Base-by-base conservation (phyloP, 78 protist genomes). In the Speleostelium caveatum region DNA sequence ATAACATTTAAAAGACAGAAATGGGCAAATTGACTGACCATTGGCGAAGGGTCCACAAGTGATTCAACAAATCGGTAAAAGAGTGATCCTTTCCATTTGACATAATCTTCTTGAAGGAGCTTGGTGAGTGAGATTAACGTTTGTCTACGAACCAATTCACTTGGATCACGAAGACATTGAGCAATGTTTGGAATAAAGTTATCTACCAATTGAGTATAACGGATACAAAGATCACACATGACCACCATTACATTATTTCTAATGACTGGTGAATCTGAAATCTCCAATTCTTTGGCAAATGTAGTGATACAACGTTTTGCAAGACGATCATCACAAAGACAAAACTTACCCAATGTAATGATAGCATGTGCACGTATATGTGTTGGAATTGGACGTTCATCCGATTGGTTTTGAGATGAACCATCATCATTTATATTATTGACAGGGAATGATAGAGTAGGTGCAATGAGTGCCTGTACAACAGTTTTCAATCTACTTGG, bases 201-300 rank as follows among this genome's bases (percentile, higher is more conserved):
- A 26, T 94, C 96, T 6, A 94, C 92, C 30, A 94, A 12, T 32
- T 75, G 65, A 14, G 96, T 88, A 79, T 94, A 89, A 17, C 96
- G 67, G 32, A 94, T 74, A 71, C 97, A 95, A 26, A 95, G 86
- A 33, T 95, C 97, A 55, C 94, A 78, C 96, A 95, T 80, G 65
- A 95, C 86, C 17, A 95, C 93, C 92, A 92, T 75, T 14, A 87
- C 83, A 51, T 95, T 95, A 72, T 95, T 95, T 26, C 97, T 59
- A 24, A 95, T 83, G 36, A 90, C 83, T 19, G 92, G 87, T 22
- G 75, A 73, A 16, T 80, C 80, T 0, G 90, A 51, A 55, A 73
- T 56, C 26, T 95, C 94, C 32, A 95, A 53, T 39, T 93, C 95
- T 19, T 90, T 83, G 32, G 96, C 90, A 75, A 94, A 73, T 2